phyloP scores from a whole-genome alignment of 257 asterid species.

The Scutellaria galericulata region DNA sequence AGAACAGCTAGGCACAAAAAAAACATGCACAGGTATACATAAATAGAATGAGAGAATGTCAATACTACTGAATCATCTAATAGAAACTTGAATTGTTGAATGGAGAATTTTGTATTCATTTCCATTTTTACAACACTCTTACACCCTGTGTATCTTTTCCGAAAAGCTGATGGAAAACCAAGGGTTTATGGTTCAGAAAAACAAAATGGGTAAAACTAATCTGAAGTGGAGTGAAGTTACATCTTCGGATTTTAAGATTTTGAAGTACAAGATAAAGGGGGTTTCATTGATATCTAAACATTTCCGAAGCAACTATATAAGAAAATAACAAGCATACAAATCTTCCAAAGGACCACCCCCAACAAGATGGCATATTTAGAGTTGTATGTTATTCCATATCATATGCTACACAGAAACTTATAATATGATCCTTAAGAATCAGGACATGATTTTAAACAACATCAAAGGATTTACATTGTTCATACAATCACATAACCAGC shows the following conservation, averaged over 20 bases:
- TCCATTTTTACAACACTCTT: not conserved
- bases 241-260: not conserved
- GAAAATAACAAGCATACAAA: not conserved
- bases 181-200: not conserved
- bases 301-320: not conserved
- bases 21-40: not conserved
- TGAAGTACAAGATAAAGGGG: not conserved
- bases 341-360: not conserved
- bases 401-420: not conserved
- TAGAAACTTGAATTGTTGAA: slow-evolving; percentile 1
- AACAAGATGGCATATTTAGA: slow-evolving; percentile 4
- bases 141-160: not conserved
- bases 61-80: not conserved
- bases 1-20: not conserved
- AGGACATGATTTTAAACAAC: not conserved
- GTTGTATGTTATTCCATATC: not conserved
- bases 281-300: not conserved
- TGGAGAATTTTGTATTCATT: not conserved
- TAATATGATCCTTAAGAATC: not conserved
- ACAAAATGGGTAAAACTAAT: not conserved
- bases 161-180: slow-evolving; percentile 4
- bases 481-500: not conserved
- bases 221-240: not conserved
- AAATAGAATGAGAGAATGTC: slow-evolving; percentile 6
- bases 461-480: not conserved